These are phyloP conservation scores for Vanilla planifolia DNA, from an alignment of 106 monocot species.

Conservation along the genomic window DNA sequence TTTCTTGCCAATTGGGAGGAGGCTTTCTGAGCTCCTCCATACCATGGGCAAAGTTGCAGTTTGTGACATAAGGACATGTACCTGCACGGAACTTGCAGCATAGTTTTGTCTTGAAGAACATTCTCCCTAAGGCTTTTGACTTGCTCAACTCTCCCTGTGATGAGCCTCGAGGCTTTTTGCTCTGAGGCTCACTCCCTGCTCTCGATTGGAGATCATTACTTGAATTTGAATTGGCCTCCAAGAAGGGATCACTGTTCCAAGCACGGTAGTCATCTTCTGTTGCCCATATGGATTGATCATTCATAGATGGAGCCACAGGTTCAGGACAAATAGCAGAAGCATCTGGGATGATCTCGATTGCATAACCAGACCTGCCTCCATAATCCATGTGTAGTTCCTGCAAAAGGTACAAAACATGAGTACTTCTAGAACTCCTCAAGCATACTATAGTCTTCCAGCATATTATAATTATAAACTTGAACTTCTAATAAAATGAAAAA, in stretches of 20 bases:
- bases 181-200: slow-evolving; percentile 58
- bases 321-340: slow-evolving; percentile 26
- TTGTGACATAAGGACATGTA: slow-evolving; percentile 85
- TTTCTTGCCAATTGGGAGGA: slow-evolving; percentile 95
- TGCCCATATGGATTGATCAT: slow-evolving; percentile 56
- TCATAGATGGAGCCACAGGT: slow-evolving; percentile 15
- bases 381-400: slow-evolving; percentile 19
- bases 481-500: too few species aligned
- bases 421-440: too few species aligned
- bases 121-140: slow-evolving; percentile 74
- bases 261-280: slow-evolving; percentile 66
- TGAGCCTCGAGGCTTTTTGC: slow-evolving; percentile 42
- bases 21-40: slow-evolving; percentile 95
- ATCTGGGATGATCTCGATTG: slow-evolving; percentile 66
- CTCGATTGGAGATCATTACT: slow-evolving; percentile 34
- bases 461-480: too few species aligned
- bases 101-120: slow-evolving; percentile 99
- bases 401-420: not conserved
- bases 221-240: slow-evolving; percentile 33
- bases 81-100: slow-evolving; percentile 94
- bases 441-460: too few species aligned
- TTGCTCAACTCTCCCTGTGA: slow-evolving; percentile 29
- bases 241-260: slow-evolving; percentile 31
- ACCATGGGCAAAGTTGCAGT: slow-evolving; percentile 95
- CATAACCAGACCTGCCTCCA: slow-evolving; percentile 31